Evolutionary conservation across 2,329 filamentous ascomycete species (phyloP).

Genomic region (Diaporthe velutina): DNA sequence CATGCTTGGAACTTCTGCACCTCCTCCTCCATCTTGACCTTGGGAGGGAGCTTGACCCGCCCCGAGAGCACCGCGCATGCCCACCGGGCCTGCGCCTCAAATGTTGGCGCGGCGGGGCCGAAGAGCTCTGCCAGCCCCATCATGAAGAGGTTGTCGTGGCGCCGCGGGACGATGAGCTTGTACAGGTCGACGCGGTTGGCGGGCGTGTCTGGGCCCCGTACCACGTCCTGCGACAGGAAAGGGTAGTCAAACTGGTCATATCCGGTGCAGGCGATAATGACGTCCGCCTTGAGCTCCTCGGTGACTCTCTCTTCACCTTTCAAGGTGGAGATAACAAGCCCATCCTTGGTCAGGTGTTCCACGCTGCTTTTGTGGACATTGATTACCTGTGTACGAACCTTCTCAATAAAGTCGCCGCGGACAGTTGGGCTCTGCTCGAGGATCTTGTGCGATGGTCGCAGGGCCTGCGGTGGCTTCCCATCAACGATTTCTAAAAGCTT

Average conservation of each 20-base stretch:
- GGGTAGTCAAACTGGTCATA: constrained; percentile 46
- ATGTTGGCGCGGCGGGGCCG: constrained; percentile 49
- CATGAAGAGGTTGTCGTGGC: constrained; percentile 50
- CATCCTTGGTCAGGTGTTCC: constrained; percentile 46
- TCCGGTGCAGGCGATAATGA: constrained; percentile 51
- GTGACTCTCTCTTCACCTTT: constrained; percentile 38
- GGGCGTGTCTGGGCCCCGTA: constrained; percentile 41
- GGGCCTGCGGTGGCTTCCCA: constrained; percentile 48
- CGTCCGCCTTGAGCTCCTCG: constrained; percentile 48
- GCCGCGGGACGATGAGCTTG: constrained; percentile 48
- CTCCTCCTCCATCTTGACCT: constrained; percentile 46
- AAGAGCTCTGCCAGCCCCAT: constrained; percentile 49
- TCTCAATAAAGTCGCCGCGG: constrained; percentile 50
- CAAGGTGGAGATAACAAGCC: constrained; percentile 44
- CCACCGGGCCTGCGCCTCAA: constrained; percentile 52
- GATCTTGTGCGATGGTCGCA: constrained; percentile 51
- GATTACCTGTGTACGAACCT: constrained; percentile 49
- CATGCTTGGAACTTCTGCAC: constrained; percentile 45
- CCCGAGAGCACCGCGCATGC: constrained; percentile 48
- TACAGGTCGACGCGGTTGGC: constrained; percentile 48
- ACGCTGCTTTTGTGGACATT: constrained; percentile 49
- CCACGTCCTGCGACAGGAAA: constrained; percentile 47
- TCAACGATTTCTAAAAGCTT: constrained; percentile 48
- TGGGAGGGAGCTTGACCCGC: constrained; percentile 44
- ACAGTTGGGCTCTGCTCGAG: constrained; percentile 52